Base-by-base conservation (phyloP, 495 filamentous ascomycete genomes). In the Polyplosphaeria fusca region DNA sequence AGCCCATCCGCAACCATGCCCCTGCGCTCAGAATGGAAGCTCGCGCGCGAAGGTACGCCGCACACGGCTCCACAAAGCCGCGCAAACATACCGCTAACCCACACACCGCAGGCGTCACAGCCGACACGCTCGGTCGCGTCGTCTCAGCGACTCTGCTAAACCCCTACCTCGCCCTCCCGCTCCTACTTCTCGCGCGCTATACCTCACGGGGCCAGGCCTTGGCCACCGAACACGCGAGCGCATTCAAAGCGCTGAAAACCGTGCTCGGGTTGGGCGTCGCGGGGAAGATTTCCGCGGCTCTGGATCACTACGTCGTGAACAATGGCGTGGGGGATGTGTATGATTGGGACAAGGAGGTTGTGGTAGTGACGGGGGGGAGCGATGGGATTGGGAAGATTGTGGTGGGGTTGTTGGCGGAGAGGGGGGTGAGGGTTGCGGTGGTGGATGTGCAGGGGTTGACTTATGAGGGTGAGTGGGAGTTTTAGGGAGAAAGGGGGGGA, bases 341-440 rank as follows among this genome's bases (percentile, higher is more conserved):
- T 65, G 77, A 86, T 72, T 89, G 85, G 84, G 30, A 14, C 26
- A 75, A 77, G 55, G 87, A 91, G 71, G 76, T 89, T 44, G 79
- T 87, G 5, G 70, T 89, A 18, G 75, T 89, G 42, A 89, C 86
- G 0, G 87, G 87, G 13, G 87, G 86, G 4, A 81, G 82, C 40
- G 78, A 78, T 45, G 87, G 86, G 0, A 87, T 89, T 61, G 86
- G 87, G 9, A 78, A 74, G 20, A 68, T 77, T 9, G 71, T 87
- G 5, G 85, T 86, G 4, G 72, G 75, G 50, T 67, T 84, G 14
- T 73, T 91, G 1, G 82, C 79, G 5, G 76, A 81, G 59, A 66
- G 65, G 30, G 76, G 76, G 1, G 75, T 84, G 55, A 85, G 79
- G 61, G 81, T 87, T 14, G 82, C 81, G 4, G 82, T 89, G 23